A percentile compares a stretch with the other conserved stretches of the same genome.
These are phyloP conservation scores for Symmetrospora coprosmae DNA, from an alignment of 768 basidiomycete species.

Conservation along the genomic window DNA sequence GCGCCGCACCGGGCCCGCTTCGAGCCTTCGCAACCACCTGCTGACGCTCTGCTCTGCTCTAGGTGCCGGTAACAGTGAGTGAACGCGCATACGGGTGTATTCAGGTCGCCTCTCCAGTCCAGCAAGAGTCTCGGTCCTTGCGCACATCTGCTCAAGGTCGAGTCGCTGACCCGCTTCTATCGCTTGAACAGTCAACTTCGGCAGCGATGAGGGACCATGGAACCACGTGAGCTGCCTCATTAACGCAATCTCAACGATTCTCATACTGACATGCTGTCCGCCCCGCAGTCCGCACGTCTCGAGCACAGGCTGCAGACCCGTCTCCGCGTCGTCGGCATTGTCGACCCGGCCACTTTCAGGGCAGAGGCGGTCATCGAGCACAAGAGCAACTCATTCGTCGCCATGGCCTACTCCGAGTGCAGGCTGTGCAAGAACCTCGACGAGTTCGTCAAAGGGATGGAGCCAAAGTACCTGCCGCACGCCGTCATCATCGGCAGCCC, in stretches of 20 bases:
- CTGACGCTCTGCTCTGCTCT: neutral
- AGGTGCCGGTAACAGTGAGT: constrained; percentile 17
- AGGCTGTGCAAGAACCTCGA: constrained; percentile 32
- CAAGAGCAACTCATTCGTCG: constrained; percentile 85
- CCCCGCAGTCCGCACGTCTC: neutral
- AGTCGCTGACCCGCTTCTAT: too few relatives aligned
- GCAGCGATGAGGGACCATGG: constrained; percentile 13
- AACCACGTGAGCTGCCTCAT: constrained; percentile 1
- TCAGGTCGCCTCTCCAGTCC: neutral
- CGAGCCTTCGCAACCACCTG: neutral
- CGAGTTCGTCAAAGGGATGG: constrained; percentile 29
- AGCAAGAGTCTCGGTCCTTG: too few relatives aligned
- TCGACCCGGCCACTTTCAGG: constrained; percentile 77
- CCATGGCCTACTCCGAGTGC: constrained; percentile 55
- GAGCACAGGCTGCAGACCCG: constrained; percentile 75
- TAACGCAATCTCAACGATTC: neutral
- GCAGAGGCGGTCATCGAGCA: constrained; percentile 65
- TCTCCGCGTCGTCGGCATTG: constrained; percentile 84
- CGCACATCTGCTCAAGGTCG: too few relatives aligned
- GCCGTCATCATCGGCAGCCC: constrained; percentile 32
- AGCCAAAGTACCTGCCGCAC: constrained; percentile 25
- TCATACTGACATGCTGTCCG: neutral
- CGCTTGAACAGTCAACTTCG: too few relatives aligned
- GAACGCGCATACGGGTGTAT: neutral
- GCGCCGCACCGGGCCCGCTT: neutral